These are phyloP conservation scores for Starmerella tilneyi DNA, from an alignment of 805 yeast species.

Conservation along the genomic window DNA sequence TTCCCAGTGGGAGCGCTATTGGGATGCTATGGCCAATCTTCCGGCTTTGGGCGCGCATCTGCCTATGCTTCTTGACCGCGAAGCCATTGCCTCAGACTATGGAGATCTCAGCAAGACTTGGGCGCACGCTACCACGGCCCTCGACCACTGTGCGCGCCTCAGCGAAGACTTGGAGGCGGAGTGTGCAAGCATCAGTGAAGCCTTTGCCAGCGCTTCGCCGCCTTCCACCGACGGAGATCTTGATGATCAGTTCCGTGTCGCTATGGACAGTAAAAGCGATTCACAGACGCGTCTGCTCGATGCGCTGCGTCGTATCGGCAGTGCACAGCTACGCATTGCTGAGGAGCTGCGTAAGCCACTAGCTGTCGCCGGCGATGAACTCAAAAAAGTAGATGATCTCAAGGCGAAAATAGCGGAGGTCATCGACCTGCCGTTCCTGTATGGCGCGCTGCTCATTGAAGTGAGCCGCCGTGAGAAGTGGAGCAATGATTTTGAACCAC, in stretches of 20 bases:
- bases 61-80: constrained; percentile 8
- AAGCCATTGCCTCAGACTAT: constrained; percentile 4
- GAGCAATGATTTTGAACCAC: constrained; percentile 28
- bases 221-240: background rate
- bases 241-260: constrained; percentile 4
- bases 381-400: constrained; percentile 27
- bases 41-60: constrained; percentile 15
- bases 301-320: constrained; percentile 22
- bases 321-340: constrained; percentile 26
- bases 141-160: background rate
- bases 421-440: constrained; percentile 32
- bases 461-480: constrained; percentile 26
- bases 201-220: background rate
- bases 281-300: background rate
- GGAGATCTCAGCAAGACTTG: constrained; percentile 4
- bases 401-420: constrained; percentile 30
- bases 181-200: background rate
- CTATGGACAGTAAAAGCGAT: background rate
- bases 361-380: constrained; percentile 20
- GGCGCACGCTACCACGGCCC: background rate
- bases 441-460: constrained; percentile 33
- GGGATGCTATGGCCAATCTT: constrained; percentile 13
- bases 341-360: constrained; percentile 27
- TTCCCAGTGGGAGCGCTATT: constrained; percentile 18
- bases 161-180: background rate